Conservation (phyloP, 306 rosid species). For the Castanea mollissima region DNA sequence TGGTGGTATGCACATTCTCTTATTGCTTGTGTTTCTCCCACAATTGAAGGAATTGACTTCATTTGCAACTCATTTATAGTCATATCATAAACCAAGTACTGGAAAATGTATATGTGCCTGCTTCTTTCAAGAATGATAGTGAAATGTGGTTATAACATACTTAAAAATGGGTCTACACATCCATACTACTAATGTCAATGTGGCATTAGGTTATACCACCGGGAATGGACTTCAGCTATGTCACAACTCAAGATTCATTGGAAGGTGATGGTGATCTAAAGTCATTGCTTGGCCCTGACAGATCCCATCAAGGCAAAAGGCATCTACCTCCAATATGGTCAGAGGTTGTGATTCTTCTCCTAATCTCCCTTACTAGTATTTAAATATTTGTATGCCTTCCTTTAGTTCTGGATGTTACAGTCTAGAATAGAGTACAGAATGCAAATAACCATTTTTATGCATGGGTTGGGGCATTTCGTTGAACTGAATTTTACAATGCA, state of each 20-base stretch:
- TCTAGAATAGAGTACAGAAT: no score
- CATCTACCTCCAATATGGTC: slow-evolving; percentile 77
- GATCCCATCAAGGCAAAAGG: slow-evolving; percentile 52
- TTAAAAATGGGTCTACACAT: background rate
- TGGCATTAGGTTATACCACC: slow-evolving; percentile 64
- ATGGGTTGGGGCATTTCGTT: background rate
- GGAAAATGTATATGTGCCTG: no score
- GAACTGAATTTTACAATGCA: slow-evolving; percentile 28
- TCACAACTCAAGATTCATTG: slow-evolving; percentile 44
- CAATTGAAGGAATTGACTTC: background rate
- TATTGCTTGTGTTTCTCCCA: slow-evolving; percentile 5
- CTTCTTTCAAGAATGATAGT: background rate
- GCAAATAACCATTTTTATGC: background rate
- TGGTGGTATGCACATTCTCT: slow-evolving; percentile 54
- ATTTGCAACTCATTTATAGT: background rate
- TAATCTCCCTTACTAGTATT: background rate
- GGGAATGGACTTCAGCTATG: slow-evolving; percentile 87
- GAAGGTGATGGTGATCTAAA: slow-evolving; percentile 78
- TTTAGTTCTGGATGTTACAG: no score
- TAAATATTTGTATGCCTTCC: background rate
- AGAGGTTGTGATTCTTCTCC: slow-evolving; percentile 48
- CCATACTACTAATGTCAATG: background rate
- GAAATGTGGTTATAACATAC: background rate
- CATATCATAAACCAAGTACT: no score
- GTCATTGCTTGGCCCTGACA: slow-evolving; percentile 58